Evolutionary conservation across 2,329 filamentous ascomycete species (phyloP).

Genomic region (Aspergillus unguis): DNA sequence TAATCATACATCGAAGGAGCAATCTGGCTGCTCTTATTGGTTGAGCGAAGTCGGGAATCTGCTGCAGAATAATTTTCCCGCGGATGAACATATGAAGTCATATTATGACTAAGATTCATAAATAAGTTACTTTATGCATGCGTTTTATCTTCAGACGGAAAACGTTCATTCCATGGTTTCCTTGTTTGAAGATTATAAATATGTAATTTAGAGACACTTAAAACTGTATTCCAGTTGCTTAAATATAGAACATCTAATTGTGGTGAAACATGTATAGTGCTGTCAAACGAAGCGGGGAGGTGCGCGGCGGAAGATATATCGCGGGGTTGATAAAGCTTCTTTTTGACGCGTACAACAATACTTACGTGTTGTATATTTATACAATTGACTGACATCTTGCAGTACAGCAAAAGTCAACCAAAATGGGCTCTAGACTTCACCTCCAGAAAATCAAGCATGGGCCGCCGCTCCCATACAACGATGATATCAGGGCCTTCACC

Average conservation of each 20-base stretch:
- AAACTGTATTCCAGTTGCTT: no score
- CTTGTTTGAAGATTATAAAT: no score
- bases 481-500: conserved; percentile 34
- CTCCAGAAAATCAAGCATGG: conserved; percentile 26
- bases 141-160: neutral
- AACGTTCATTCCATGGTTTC: no score
- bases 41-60: conserved; percentile 18
- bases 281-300: neutral
- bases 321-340: neutral
- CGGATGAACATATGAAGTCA: neutral
- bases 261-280: neutral
- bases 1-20: conserved; percentile 25
- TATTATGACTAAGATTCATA: neutral
- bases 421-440: conserved; percentile 31
- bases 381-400: neutral
- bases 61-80: conserved; percentile 25
- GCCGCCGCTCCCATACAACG: conserved; percentile 28
- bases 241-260: no score
- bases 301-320: neutral
- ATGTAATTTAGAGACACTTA: neutral
- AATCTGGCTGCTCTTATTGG: conserved; percentile 30
- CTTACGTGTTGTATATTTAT: neutral
- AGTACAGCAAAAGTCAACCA: neutral
- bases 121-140: neutral
- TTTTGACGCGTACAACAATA: neutral